A percentile compares a stretch with the other conserved stretches of the same genome.
Conservation (phyloP, 176 grass and related monocot genomes). For the Aegilops tauschii region DNA sequence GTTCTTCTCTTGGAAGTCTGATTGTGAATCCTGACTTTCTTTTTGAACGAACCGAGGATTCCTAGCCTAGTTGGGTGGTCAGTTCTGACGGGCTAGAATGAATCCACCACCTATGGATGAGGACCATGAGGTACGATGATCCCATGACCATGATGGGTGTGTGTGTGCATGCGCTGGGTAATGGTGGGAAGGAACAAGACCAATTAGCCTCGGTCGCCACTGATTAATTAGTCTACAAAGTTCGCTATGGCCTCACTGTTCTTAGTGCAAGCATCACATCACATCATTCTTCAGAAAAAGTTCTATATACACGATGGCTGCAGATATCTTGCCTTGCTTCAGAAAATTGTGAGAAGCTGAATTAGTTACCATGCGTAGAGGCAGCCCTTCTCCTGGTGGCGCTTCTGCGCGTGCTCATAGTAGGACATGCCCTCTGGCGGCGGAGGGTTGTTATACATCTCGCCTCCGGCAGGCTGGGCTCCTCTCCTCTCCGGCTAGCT, state of each 20-base stretch:
- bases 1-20: not conserved
- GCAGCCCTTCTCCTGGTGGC: slow-evolving; percentile 71
- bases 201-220: not conserved
- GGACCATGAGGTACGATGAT: not conserved
- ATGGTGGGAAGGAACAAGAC: not conserved
- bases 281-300: too few species aligned
- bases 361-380: slow-evolving; percentile 52
- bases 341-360: too few species aligned
- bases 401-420: slow-evolving; percentile 40
- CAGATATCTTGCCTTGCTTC: too few species aligned
- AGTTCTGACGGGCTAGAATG: not conserved
- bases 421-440: slow-evolving; percentile 56
- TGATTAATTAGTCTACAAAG: not conserved
- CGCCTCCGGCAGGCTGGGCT: not conserved
- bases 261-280: not conserved
- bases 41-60: not conserved
- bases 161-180: too few species aligned
- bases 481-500: not conserved
- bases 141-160: not conserved
- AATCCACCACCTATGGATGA: not conserved
- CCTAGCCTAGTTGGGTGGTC: not conserved
- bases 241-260: not conserved
- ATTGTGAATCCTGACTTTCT: not conserved
- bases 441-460: slow-evolving; percentile 54
- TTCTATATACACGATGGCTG: too few species aligned